A percentile compares a stretch with the other conserved stretches of the same genome.
Conservation (phyloP, 352 stramenopile genomes). For the Phytophthora hibernalis region DNA sequence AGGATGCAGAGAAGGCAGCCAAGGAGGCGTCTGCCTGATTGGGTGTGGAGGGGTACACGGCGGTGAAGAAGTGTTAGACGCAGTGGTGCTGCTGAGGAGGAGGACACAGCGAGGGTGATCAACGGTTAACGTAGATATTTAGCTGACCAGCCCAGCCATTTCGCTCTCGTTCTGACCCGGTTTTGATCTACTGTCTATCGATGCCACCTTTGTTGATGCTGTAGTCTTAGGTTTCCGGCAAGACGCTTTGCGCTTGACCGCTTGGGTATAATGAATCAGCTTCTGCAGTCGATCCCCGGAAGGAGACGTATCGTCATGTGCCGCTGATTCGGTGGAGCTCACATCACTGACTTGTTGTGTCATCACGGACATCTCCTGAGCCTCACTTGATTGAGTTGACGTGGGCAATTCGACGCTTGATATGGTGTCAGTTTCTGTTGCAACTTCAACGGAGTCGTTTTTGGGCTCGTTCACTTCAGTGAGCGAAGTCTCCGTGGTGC, state of each 20-base stretch:
- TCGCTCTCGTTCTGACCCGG: constrained; percentile 1
- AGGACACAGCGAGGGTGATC: constrained; percentile 28
- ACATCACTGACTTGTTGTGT: not conserved
- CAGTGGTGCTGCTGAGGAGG: constrained; percentile 20
- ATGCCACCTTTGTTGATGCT: not conserved
- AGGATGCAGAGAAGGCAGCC: constrained; percentile 52
- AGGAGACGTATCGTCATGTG: not conserved
- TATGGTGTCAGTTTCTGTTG: not conserved
- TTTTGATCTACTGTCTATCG: constrained; percentile 3
- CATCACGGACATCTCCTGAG: not conserved
- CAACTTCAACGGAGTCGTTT: not conserved
- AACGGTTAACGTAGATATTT: constrained; percentile 47
- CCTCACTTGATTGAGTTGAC: not conserved
- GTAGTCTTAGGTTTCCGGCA: not conserved
- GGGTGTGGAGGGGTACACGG: constrained; percentile 2
- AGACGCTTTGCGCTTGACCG: not conserved
- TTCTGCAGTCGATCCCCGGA: not conserved
- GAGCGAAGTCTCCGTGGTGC: not conserved
- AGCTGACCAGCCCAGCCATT: constrained; percentile 28
- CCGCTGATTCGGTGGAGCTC: not conserved
- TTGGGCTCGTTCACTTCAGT: not conserved
- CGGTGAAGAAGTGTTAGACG: constrained; percentile 29
- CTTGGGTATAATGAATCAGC: not conserved
- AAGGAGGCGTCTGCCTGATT: constrained; percentile 33
- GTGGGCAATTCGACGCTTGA: not conserved